Conservation (phyloP, 2,329 filamentous ascomycete species). For the Cytospora piceicola region DNA sequence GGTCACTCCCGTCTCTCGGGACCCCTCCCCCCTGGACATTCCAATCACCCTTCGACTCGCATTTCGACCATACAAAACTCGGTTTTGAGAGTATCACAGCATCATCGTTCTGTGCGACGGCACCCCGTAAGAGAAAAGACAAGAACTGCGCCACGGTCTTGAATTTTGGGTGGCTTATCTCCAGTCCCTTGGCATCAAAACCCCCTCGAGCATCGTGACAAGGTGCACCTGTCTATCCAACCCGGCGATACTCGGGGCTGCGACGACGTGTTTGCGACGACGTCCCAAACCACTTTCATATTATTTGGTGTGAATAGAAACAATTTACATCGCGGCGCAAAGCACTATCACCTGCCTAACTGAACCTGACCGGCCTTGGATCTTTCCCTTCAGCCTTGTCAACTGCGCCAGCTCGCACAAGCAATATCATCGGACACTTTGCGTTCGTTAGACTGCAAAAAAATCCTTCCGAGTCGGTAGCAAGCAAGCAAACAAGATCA, state of each 20-base stretch:
- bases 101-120: constrained; percentile 16
- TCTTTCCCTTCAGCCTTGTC: neutral
- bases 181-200: neutral
- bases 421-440: neutral
- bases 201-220: neutral
- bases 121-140: neutral
- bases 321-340: neutral
- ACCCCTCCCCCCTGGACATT: constrained; percentile 8
- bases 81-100: constrained; percentile 9
- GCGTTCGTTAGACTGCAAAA: neutral
- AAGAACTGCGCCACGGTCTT: constrained; percentile 14
- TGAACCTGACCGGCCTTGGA: neutral
- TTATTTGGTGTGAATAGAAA: neutral
- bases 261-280: neutral
- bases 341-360: neutral
- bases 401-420: neutral
- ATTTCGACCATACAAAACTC: constrained; percentile 22
- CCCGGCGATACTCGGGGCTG: neutral
- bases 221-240: neutral
- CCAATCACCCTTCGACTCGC: constrained; percentile 12
- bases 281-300: neutral
- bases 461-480: neutral
- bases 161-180: constrained; percentile 14
- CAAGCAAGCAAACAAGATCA: neutral
- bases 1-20: constrained; percentile 14